Evolutionary conservation across 345 rosid genomes (phyloP).

Genomic region (Camelina neglecta): DNA sequence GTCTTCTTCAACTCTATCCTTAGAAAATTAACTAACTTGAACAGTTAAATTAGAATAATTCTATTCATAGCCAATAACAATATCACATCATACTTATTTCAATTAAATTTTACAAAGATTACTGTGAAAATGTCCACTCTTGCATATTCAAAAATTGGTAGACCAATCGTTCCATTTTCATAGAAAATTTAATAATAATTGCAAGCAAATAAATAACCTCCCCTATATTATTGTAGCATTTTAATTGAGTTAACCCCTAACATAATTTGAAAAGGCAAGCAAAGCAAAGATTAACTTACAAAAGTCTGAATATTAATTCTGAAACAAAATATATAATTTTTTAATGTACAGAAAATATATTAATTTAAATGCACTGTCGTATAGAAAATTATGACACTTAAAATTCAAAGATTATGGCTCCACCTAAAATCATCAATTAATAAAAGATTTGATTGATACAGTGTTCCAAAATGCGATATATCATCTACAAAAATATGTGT

Average conservation of each 20-base stretch:
- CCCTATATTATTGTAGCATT: background rate
- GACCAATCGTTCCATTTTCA: constrained; percentile 3
- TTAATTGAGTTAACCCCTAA: background rate
- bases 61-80: constrained; percentile 27
- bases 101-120: background rate
- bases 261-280: constrained; percentile 20
- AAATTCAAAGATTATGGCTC: constrained; percentile 40
- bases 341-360: background rate
- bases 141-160: background rate
- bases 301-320: background rate
- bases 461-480: constrained; percentile 9
- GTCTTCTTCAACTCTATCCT: constrained; percentile 29
- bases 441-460: constrained; percentile 25
- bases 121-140: constrained; percentile 22
- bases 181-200: background rate
- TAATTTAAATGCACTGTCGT: constrained; percentile 5
- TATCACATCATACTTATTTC: background rate
- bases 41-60: constrained; percentile 29
- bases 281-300: background rate
- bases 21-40: constrained; percentile 14
- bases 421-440: constrained; percentile 24
- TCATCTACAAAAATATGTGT: background rate
- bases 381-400: constrained; percentile 22
- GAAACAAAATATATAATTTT: background rate
- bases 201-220: background rate